Base-by-base conservation (phyloP, 1,284 basidiomycete species). In the Athelia psychrophila region DNA sequence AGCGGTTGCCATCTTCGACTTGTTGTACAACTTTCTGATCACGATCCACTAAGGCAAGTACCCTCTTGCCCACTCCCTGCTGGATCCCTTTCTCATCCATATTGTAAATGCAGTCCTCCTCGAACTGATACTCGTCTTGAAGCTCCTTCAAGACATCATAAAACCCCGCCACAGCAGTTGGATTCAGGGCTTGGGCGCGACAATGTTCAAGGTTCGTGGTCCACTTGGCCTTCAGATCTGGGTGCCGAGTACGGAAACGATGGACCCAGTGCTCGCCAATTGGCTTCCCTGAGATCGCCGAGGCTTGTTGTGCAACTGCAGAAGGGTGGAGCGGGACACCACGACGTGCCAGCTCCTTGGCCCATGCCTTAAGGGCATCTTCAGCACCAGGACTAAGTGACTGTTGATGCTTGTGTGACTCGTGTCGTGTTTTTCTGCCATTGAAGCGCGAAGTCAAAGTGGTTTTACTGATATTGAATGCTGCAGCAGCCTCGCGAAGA, bases 61-160 rank as follows among this genome's bases (percentile, higher is more conserved):
- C 49, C 8, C 51, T 51, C 2, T 36, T 38, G 5, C 68, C 60
- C 22, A 58, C 54, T 8, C 69, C 67, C 5, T 71, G 57, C 51
- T 71, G 70, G 24, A 72, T 57, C 0, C 73, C 71, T 49, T 73
- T 76, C 56, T 75, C 68, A 56, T 76, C 73, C 62, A 69, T 63
- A 9, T 64, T 69, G 44, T 63, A 74, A 2, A 61, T 58, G 44
- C 62, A 53, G 38, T 65, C 54, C 0, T 52, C 51, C 1, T 51
- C 49, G 33, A 76, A 72, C 3, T 59, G 44, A 40, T 57, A 51
- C 16, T 66, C 36, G 0, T 49, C 24, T 38, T 67, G 38, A 8
- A 67, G n/a, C 2, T 62, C 55, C 25, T 59, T 50, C 10, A 63
- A 32, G 3, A 60, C 33, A 2, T 60, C 51, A 38, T 64, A 71